These are phyloP conservation scores for Ammopiptanthus mongolicus DNA, from an alignment of 306 rosid species.

Conservation along the genomic window DNA sequence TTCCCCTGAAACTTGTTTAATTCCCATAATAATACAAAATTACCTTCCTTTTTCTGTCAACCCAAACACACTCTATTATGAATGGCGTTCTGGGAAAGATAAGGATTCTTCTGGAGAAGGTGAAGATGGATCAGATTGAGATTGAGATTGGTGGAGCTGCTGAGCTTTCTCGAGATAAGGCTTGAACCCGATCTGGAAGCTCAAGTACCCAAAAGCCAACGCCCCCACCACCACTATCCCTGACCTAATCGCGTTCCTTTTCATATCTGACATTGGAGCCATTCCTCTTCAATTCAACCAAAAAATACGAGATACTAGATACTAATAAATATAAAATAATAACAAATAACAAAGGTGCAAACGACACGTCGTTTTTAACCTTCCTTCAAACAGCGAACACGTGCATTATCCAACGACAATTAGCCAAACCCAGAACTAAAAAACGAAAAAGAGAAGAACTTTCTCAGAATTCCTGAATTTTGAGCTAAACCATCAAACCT, in stretches of 20 bases:
- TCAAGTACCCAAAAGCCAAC: constrained; percentile 77
- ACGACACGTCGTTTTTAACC: constrained; percentile 28
- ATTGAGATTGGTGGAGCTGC: constrained; percentile 25
- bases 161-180: constrained; percentile 77
- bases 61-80: constrained; percentile 12
- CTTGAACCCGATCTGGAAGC: constrained; percentile 62
- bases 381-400: not conserved
- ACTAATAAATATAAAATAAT: too few species aligned
- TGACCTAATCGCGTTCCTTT: constrained; percentile 70
- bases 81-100: constrained; percentile 34
- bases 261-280: constrained; percentile 42
- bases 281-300: constrained; percentile 32
- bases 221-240: constrained; percentile 85
- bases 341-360: not conserved
- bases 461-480: not conserved
- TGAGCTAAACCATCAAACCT: not conserved
- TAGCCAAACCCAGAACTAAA: not conserved
- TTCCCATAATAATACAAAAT: not conserved
- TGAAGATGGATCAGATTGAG: constrained; percentile 25
- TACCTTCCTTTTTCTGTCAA: not conserved
- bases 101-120: constrained; percentile 23
- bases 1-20: not conserved
- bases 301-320: not conserved
- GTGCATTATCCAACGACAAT: not conserved
- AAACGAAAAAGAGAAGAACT: not conserved